These are phyloP conservation scores for Magnolia sinica DNA, from an alignment of 164 flowering plant species.

Conservation along the genomic window DNA sequence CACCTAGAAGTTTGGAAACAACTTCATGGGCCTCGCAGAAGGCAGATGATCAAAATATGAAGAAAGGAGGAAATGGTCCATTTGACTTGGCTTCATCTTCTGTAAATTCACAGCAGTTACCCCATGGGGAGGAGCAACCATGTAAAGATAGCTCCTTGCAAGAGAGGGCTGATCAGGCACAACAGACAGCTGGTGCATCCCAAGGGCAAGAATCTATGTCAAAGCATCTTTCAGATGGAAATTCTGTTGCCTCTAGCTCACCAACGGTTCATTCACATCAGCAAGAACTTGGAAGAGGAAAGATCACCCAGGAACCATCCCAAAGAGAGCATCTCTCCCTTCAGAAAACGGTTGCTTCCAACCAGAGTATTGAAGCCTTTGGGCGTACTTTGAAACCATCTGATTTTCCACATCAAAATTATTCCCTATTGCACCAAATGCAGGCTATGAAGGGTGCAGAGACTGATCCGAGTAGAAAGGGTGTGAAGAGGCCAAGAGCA, in stretches of 20 bases:
- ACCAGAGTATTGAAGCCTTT: conserved; percentile 53
- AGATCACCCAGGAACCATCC: conserved; percentile 18
- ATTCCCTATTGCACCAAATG: conserved; percentile 62
- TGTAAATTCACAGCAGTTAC: conserved; percentile 25
- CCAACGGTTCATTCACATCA: conserved; percentile 15
- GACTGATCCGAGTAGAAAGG: conserved; percentile 45
- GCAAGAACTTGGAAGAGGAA: conserved; percentile 23
- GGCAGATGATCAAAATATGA: conserved; percentile 33
- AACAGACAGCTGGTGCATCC: conserved; percentile 10
- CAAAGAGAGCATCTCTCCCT: conserved; percentile 10
- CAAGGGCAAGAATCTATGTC: conserved; percentile 18
- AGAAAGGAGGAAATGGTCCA: conserved; percentile 24
- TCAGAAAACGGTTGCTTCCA: conserved; percentile 3
- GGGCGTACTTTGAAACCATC: conserved; percentile 53
- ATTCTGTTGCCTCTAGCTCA: conserved; percentile 18
- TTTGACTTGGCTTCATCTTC: conserved; percentile 31
- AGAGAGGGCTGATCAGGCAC: conserved; percentile 17
- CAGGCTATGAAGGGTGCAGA: conserved; percentile 51
- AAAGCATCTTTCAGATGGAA: conserved; percentile 17
- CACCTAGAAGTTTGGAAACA: conserved; percentile 30
- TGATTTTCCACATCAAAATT: conserved; percentile 32
- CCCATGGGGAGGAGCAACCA: conserved; percentile 29
- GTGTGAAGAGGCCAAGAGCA: conserved; percentile 46
- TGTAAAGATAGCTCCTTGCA: conserved; percentile 33
- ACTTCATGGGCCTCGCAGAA: conserved; percentile 23